These are phyloP conservation scores for Termitomyces sp. DNA, from an alignment of 768 basidiomycete genomes.

Conservation along the genomic window DNA sequence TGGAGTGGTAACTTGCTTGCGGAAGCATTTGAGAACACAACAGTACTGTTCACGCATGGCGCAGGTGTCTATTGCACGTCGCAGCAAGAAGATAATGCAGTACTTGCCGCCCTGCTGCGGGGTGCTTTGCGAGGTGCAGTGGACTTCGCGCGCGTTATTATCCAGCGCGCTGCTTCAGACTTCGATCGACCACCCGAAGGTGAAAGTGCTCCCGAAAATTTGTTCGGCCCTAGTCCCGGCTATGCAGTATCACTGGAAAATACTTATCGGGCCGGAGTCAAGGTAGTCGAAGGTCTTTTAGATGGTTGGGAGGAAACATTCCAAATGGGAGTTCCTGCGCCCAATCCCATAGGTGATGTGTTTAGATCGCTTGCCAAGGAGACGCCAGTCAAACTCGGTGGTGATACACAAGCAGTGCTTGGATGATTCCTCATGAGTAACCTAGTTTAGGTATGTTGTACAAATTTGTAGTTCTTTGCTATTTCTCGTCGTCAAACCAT, in stretches of 20 bases:
- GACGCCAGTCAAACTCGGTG: neutral
- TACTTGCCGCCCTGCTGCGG: constrained; percentile 4
- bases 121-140: constrained; percentile 5
- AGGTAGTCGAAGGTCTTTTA: constrained; percentile 10
- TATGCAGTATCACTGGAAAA: constrained; percentile 7
- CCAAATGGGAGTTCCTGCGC: constrained; percentile 1
- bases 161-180: constrained; percentile 10
- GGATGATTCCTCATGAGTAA: neutral
- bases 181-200: constrained; percentile 11
- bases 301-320: constrained; percentile 9
- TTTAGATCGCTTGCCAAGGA: neutral
- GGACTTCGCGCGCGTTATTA: constrained; percentile 4
- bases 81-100: constrained; percentile 13
- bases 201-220: constrained; percentile 8
- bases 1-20: constrained; percentile 8
- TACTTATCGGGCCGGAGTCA: constrained; percentile 9
- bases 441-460: neutral
- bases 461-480: neutral
- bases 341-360: constrained; percentile 9
- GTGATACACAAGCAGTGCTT: neutral
- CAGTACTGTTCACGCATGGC: constrained; percentile 9
- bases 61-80: constrained; percentile 10
- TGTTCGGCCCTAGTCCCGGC: constrained; percentile 4
- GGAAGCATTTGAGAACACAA: constrained; percentile 12
- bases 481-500: constrained; percentile 1